Evolutionary conservation across 148 eudicot species (phyloP).

Genomic region (Dysphania ambrosioides): DNA sequence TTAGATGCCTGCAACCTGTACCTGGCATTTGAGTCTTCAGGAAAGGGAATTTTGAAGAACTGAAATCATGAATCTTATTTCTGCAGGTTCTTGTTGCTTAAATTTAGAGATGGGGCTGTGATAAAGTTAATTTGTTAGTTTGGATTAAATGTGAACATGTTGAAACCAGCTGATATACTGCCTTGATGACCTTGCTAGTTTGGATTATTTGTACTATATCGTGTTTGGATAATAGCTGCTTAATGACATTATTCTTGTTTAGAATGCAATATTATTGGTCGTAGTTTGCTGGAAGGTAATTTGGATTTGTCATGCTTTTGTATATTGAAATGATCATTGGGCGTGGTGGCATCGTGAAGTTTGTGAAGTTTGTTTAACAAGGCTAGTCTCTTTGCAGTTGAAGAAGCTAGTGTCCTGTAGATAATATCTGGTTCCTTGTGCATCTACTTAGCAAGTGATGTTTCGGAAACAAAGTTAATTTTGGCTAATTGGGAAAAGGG

Average conservation of each 20-base stretch:
- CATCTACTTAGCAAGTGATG: not conserved
- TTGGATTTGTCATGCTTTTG: not conserved
- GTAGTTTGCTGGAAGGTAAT: not conserved
- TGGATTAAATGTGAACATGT: not conserved
- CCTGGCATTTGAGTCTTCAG: conserved; percentile 1
- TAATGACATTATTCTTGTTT: not conserved
- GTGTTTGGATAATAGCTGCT: not conserved
- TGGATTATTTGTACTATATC: not conserved
- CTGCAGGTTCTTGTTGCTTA: conserved; percentile 15
- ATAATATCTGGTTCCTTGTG: not conserved
- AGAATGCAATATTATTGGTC: not conserved
- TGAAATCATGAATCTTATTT: not conserved
- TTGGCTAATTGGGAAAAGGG: no score
- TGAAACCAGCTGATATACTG: not conserved
- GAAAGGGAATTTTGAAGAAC: conserved; percentile 1
- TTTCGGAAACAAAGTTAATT: no score
- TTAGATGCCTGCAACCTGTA: conserved; percentile 1
- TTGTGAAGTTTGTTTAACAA: not conserved
- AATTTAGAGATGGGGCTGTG: not conserved
- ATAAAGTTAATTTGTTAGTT: no score
- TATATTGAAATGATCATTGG: not conserved
- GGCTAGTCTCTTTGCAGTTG: not conserved
- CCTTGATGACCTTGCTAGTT: not conserved
- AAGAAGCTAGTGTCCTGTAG: not conserved
- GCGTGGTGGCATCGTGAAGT: not conserved